These are phyloP conservation scores for Rhizopogon vinicolor DNA, from an alignment of 768 basidiomycete genomes.

Conservation along the genomic window DNA sequence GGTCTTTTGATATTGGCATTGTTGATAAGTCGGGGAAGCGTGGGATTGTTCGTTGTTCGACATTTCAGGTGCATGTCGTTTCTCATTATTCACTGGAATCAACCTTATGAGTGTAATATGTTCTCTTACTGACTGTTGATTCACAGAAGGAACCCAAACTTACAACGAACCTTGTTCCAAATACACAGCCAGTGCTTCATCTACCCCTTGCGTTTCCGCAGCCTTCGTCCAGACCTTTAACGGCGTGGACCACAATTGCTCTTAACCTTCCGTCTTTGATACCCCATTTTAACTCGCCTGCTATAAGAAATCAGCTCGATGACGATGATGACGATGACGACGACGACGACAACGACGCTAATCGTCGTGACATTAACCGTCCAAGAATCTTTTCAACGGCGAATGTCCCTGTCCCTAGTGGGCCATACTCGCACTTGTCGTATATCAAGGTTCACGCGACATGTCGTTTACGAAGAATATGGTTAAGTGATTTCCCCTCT, in stretches of 20 bases:
- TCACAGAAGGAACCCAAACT: constrained; percentile 53
- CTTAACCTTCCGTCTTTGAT: constrained; percentile 58
- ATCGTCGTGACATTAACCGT: neutral
- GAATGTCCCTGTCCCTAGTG: constrained; percentile 37
- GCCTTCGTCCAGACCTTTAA: constrained; percentile 50
- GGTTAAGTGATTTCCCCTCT: constrained; percentile 60
- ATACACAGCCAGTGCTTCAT: constrained; percentile 55
- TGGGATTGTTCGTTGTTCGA: constrained; percentile 65
- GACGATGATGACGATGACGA: constrained; percentile 16
- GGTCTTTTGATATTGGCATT: constrained; percentile 74
- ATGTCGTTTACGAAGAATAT: constrained; percentile 71
- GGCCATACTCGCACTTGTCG: constrained; percentile 60
- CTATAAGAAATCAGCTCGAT: constrained; percentile 24
- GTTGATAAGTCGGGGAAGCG: constrained; percentile 56
- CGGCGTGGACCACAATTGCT: constrained; percentile 64
- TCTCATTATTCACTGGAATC: neutral
- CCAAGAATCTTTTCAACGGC: constrained; percentile 11
- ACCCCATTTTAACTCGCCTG: constrained; percentile 53
- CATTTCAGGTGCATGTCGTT: constrained; percentile 62
- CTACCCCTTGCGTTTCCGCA: constrained; percentile 66
- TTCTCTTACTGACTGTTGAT: neutral
- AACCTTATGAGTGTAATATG: neutral
- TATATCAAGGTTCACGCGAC: constrained; percentile 75
- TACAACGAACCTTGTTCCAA: constrained; percentile 24
- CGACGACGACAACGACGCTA: constrained; percentile 15